A percentile compares a stretch with the other conserved stretches of the same genome.
Evolutionary conservation across 768 basidiomycete genomes (phyloP).

Genomic region (Tubosaeta brunneosetosa): DNA sequence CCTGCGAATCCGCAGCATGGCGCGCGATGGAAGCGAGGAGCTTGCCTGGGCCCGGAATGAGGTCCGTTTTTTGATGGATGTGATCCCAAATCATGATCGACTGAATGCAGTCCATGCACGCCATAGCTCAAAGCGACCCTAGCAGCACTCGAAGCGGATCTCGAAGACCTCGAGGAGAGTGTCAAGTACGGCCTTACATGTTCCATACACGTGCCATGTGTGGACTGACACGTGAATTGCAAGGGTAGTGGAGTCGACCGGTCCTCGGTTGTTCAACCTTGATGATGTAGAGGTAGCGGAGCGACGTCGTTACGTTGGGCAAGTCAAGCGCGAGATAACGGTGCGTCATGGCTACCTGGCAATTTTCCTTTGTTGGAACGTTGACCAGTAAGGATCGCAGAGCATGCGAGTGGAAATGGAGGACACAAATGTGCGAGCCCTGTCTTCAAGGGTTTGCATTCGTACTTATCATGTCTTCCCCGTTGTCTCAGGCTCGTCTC

Average conservation of each 20-base stretch:
- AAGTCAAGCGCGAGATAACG: conserved; percentile 72
- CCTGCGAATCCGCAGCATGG: conserved; percentile 72
- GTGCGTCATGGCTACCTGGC: conserved; percentile 42
- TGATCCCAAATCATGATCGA: not conserved
- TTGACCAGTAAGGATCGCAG: conserved; percentile 47
- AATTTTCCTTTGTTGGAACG: conserved; percentile 2
- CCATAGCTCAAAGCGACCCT: conserved; percentile 71
- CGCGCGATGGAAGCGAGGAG: conserved; percentile 72
- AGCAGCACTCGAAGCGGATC: conserved; percentile 73
- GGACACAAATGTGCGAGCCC: conserved; percentile 13
- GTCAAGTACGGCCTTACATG: conserved; percentile 62
- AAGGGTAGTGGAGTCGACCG: conserved; percentile 84
- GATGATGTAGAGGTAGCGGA: conserved; percentile 71
- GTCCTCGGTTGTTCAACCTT: conserved; percentile 80
- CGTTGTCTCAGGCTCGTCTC: conserved; percentile 1
- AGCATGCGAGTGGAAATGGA: conserved; percentile 67
- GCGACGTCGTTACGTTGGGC: conserved; percentile 70
- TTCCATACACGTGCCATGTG: not conserved
- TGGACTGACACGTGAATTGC: conserved; percentile 2
- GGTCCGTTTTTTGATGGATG: conserved; percentile 27
- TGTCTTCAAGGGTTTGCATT: not conserved
- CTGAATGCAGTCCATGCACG: not conserved
- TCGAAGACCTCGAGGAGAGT: conserved; percentile 92
- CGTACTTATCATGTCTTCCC: not conserved
- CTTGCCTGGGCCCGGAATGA: conserved; percentile 75